Evolutionary conservation across 169 alveolate genomes (phyloP), one percentile per base, ranked within the genome.

Genomic region (Babesia sp.): DNA sequence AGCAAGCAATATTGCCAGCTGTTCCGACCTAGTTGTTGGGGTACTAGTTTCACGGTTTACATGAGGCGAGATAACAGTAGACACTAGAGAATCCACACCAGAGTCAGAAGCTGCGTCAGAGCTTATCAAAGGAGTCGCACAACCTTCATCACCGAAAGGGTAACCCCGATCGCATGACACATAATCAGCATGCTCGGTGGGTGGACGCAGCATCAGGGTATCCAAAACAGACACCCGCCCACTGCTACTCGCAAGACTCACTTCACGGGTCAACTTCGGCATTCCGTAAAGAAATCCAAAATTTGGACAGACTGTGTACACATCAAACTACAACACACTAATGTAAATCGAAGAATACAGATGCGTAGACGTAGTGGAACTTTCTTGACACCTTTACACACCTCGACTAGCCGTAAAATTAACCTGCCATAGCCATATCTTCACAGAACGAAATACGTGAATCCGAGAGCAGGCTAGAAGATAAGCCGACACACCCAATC

Each of bases 211-310:
- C 48, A 77, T 41, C 44, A 77, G 66, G 41, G 86, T 63, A 41
- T 77, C 86, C 73, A 77, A 24, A 24, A 77, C 86, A 18, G 86
- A 77, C 31, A 28, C 48, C 20, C 86, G 80, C 34, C 36, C 57
- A 16, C 50, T 48, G 22, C 26, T 33, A 31, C 67, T 39, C 5
- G 45, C n/a, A 18, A 36, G 12, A 29, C 67, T 57, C 22, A n/a
- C 48, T 0, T 22, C 22, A 2, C 67, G 67, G 28, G 51, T n/a
- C 50, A 57, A 5, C 29, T 18, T 29, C 37, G 28, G 31, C 64
- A 55, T 55, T 14, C 46, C 46, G 46, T 9, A 14, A 8, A 39
- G 46, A 39, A 39, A 14, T 9, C 14, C n/a, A 39, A 8, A 39
- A 8, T 14, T 39, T 39, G 8, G 14, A 14, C 46, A 39, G 14